Conservation (phyloP, 148 eudicot genomes). For the Amaranthus hypochondriacus region DNA sequence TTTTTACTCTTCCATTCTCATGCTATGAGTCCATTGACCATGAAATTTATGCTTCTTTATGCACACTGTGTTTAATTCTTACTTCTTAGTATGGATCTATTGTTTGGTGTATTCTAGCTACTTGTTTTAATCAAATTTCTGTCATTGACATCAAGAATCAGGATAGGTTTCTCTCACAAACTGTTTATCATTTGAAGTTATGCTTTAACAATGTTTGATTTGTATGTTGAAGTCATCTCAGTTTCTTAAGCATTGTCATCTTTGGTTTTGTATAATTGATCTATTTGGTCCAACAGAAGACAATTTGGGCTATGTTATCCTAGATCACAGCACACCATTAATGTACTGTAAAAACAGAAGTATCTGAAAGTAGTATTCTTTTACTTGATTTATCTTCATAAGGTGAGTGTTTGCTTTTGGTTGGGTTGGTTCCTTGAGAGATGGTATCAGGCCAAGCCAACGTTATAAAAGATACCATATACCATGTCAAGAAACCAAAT, state of each 20-base stretch:
- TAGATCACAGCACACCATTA: neutral
- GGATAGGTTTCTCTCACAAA: too few species aligned
- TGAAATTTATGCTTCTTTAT: neutral
- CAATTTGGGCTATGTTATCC: neutral
- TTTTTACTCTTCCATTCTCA: neutral
- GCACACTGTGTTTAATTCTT: neutral
- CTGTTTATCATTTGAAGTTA: neutral
- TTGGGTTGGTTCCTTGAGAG: neutral
- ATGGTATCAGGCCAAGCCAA: too few species aligned
- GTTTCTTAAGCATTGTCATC: neutral
- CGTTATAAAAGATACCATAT: too few species aligned
- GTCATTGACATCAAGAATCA: neutral
- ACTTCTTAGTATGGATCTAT: slow-evolving; percentile 9
- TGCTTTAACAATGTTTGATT: neutral
- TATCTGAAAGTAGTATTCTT: too few species aligned
- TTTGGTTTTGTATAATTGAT: neutral
- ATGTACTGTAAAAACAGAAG: too few species aligned
- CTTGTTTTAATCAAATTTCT: neutral
- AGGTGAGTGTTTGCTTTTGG: neutral
- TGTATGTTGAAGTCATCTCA: neutral
- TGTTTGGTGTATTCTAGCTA: neutral
- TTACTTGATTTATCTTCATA: neutral
- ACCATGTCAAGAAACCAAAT: too few species aligned
- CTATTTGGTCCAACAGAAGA: neutral
- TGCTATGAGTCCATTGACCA: slow-evolving; percentile 9